Evolutionary conservation across 257 asterid species (phyloP), one percentile per base, ranked within the genome.

Genomic region (Solanum commersonii): DNA sequence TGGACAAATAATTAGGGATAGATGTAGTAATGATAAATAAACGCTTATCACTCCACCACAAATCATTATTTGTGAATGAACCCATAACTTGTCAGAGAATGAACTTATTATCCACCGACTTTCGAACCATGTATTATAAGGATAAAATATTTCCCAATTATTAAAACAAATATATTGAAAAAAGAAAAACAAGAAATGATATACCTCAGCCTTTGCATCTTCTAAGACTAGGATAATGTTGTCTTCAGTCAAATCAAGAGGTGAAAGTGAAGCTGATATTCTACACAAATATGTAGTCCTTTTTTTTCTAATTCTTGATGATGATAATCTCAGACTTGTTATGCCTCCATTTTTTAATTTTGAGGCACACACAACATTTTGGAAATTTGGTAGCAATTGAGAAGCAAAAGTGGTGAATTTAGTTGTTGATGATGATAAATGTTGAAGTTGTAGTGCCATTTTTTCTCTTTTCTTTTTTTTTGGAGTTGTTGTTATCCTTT

Each of bases 171-270:
- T 49, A 63, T 65, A 56, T 20, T 18, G 67, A 63, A 63, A n/a
- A 60, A 63, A 60, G 3, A 3, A 22, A 63, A 63, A 63, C 14
- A 49, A 15, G 2, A 81, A 86, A 63, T 5, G 12, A 86, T 91
- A 89, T 89, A 90, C 98, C 98, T 96, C 98, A 1, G 70, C 87
- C 89, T 91, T 89, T 16, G 98, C 99, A 90, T 96, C 97, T 8
- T 56, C 86, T 10, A 96, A 78, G 83, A 92, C 99, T 87, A 78
- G 93, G 49, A 87, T 89, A 87, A 96, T 93, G 87, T 95, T 96
- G 15, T 95, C 98, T 91, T 96, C 98, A 0, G 98, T 94, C 86
- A 96, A 93, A 86, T 95, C 97, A 83, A 96, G 91, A 42, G 93
- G 93, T 42, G 95, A 88, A 35, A 84, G 76, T 13, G 96, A 90